Conservation (phyloP, 768 basidiomycete species). For the Lactarius sanguifluus region DNA sequence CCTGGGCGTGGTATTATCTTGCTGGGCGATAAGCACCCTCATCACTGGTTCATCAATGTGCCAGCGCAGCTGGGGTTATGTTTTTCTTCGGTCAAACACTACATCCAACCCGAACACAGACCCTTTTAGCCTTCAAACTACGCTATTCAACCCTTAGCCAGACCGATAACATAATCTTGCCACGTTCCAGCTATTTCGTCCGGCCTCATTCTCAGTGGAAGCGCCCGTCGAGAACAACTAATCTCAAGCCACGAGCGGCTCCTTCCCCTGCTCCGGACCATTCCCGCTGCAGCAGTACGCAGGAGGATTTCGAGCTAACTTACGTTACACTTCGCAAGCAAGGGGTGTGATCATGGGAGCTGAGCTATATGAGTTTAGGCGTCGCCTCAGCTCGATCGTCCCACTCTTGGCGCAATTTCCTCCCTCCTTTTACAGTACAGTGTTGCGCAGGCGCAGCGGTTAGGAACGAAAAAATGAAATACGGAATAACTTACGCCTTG, state of each 20-base stretch:
- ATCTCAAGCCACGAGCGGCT: neutral
- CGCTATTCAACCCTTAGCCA: neutral
- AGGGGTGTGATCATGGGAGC: neutral
- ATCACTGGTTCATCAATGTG: neutral
- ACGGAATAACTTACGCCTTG: neutral
- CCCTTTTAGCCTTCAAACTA: slow-evolving; percentile 4
- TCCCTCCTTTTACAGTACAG: neutral
- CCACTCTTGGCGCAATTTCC: neutral
- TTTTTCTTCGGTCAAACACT: neutral
- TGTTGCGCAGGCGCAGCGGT: neutral
- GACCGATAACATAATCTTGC: neutral
- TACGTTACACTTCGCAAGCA: neutral
- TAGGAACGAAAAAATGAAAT: slow-evolving; percentile 2
- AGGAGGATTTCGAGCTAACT: neutral
- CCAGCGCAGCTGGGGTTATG: neutral
- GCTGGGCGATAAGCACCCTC: neutral
- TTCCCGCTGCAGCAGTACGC: neutral
- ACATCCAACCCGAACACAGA: neutral
- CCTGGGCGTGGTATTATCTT: neutral
- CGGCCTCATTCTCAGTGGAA: neutral
- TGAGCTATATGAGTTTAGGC: neutral
- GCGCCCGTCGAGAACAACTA: neutral
- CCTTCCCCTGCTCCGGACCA: neutral
- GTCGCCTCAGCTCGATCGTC: neutral
- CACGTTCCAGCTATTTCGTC: neutral